Evolutionary conservation across 805 yeast genomes (phyloP).

Genomic region (Clavispora carvajalis): DNA sequence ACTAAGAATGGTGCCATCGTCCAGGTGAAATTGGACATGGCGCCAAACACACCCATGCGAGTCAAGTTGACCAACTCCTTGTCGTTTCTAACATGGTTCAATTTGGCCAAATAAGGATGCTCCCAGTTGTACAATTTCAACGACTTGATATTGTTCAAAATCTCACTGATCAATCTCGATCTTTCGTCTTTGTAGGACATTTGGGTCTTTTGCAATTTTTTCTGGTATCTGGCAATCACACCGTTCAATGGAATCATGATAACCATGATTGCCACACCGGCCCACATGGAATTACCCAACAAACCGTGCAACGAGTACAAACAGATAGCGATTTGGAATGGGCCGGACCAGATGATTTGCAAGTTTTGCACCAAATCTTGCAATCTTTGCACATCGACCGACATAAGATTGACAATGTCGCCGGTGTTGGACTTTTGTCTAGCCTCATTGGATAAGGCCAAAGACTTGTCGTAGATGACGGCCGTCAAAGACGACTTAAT

Average conservation of each 20-base stretch:
- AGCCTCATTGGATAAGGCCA: conserved; percentile 67
- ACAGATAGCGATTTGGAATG: conserved; percentile 79
- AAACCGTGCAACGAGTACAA: conserved; percentile 64
- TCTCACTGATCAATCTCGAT: conserved; percentile 82
- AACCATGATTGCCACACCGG: conserved; percentile 78
- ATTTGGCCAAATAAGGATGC: conserved; percentile 66
- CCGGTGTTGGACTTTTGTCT: conserved; percentile 75
- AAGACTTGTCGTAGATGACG: conserved; percentile 61
- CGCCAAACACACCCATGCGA: conserved; percentile 66
- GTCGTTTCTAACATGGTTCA: conserved; percentile 80
- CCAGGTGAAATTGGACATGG: conserved; percentile 72
- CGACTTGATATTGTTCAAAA: conserved; percentile 86
- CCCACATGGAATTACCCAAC: conserved; percentile 91
- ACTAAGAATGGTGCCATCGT: conserved; percentile 85
- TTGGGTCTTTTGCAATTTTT: conserved; percentile 71
- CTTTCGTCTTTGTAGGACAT: conserved; percentile 91
- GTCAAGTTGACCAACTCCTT: conserved; percentile 74
- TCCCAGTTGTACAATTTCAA: conserved; percentile 97
- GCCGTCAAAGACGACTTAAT: conserved; percentile 66
- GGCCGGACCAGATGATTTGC: conserved; percentile 87
- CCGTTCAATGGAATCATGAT: conserved; percentile 80
- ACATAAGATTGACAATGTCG: conserved; percentile 90
- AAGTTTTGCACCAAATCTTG: conserved; percentile 78
- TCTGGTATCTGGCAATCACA: conserved; percentile 59
- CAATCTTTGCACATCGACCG: conserved; percentile 86